phyloP scores from a whole-genome alignment of 2,329 filamentous ascomycete species.

The Gnomoniopsis smithogilvyi region DNA sequence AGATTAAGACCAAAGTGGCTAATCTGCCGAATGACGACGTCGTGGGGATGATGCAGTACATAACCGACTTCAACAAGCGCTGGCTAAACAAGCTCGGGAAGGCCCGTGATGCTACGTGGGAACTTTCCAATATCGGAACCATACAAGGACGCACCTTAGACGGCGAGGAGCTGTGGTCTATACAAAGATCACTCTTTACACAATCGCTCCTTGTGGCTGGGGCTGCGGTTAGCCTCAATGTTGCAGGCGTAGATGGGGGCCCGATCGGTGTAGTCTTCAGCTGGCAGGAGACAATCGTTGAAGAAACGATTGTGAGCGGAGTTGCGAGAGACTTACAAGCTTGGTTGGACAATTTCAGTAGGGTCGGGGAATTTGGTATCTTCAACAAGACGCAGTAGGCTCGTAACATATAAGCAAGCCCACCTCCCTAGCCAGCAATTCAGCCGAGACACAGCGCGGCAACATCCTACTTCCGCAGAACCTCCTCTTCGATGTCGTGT shows the following conservation, averaged over 20 bases:
- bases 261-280: slow-evolving; percentile 40
- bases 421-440: no score
- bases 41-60: slow-evolving; percentile 36
- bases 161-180: slow-evolving; percentile 27
- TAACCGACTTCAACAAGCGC: slow-evolving; percentile 41
- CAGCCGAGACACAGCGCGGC: not conserved
- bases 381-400: slow-evolving; percentile 1
- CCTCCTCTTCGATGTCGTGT: not conserved
- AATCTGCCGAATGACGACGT: slow-evolving; percentile 41
- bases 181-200: slow-evolving; percentile 46
- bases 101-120: slow-evolving; percentile 42
- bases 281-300: slow-evolving; percentile 46
- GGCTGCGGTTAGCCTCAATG: slow-evolving; percentile 41
- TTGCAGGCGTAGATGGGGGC: slow-evolving; percentile 41
- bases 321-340: slow-evolving; percentile 35
- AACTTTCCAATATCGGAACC: slow-evolving; percentile 51
- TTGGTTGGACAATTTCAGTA: slow-evolving; percentile 25
- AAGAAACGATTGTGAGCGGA: slow-evolving; percentile 32
- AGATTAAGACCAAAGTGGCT: slow-evolving; percentile 30
- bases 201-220: slow-evolving; percentile 45
- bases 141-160: slow-evolving; percentile 23
- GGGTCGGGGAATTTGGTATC: slow-evolving; percentile 23
- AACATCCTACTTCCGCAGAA: not conserved
- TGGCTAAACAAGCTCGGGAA: slow-evolving; percentile 40
- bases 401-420: no score